Percentiles rank a stretch among this genome's conserved stretches.
phyloP scores from a whole-genome alignment of 805 yeast genomes.

The Maudiozyma serrabonitensis region DNA sequence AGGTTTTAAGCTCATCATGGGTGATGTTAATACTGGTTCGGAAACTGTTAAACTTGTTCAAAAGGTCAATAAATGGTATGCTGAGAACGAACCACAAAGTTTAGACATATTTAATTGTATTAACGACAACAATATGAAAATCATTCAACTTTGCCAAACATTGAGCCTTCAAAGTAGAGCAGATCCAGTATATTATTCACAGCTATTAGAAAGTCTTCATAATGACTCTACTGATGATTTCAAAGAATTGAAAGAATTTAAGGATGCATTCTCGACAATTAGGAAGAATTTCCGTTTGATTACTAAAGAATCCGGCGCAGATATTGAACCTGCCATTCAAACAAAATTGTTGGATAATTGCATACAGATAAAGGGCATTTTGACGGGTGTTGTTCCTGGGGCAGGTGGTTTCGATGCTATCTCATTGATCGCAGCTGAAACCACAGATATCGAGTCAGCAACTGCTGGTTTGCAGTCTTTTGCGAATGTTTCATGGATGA shows the following conservation, averaged over 20 bases:
- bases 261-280: constrained; percentile 38
- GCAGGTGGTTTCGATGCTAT: constrained; percentile 98
- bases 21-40: constrained; percentile 87
- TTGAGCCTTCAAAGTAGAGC: constrained; percentile 30
- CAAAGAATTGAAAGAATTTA: constrained; percentile 29
- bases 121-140: constrained; percentile 45
- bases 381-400: constrained; percentile 97
- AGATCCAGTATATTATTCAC: constrained; percentile 31
- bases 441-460: constrained; percentile 27
- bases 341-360: constrained; percentile 57
- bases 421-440: constrained; percentile 52
- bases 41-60: constrained; percentile 88
- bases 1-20: constrained; percentile 69
- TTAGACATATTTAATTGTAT: constrained; percentile 43
- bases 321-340: constrained; percentile 79
- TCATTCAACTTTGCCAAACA: constrained; percentile 40
- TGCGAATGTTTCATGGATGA: constrained; percentile 53
- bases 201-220: constrained; percentile 14
- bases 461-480: constrained; percentile 29
- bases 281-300: constrained; percentile 50
- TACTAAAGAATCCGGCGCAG: constrained; percentile 63
- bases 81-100: constrained; percentile 41
- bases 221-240: constrained; percentile 6
- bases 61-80: constrained; percentile 64
- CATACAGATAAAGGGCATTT: constrained; percentile 53